A percentile compares a stretch with the other conserved stretches of the same genome.
Evolutionary conservation across 1,139 yeast genomes (phyloP).

Genomic region (Saccharomyces hybrid): DNA sequence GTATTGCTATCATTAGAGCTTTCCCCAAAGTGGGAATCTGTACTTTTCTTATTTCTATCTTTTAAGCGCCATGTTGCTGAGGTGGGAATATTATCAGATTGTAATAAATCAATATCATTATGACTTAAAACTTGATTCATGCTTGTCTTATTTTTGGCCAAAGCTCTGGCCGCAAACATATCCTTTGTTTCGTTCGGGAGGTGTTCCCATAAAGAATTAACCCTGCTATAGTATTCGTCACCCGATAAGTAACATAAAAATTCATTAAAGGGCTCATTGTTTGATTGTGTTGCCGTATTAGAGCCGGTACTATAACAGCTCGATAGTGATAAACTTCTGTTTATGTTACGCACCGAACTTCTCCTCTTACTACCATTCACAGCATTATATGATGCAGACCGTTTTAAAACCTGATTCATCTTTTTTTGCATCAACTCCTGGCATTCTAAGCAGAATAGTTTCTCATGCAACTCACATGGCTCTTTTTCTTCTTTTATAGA

Average conservation of each 20-base stretch:
- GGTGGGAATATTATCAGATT: neutral
- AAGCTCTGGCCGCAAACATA: slow-evolving; percentile 5
- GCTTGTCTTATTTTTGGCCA: neutral
- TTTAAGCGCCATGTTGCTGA: neutral
- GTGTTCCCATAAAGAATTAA: slow-evolving; percentile 9
- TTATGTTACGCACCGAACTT: slow-evolving; percentile 10
- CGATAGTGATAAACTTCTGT: slow-evolving; percentile 14
- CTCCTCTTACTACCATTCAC: slow-evolving; percentile 6
- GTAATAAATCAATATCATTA: slow-evolving; percentile 1
- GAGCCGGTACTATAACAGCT: slow-evolving; percentile 14
- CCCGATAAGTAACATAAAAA: slow-evolving; percentile 5
- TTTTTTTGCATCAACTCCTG: neutral
- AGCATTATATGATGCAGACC: slow-evolving; percentile 15
- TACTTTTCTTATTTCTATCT: neutral
- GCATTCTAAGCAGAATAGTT: slow-evolving; percentile 6
- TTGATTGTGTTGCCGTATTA: neutral
- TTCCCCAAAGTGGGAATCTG: neutral
- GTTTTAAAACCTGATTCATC: slow-evolving; percentile 6
- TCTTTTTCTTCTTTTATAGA: slow-evolving; percentile 12
- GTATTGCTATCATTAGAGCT: neutral
- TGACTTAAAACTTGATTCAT: neutral
- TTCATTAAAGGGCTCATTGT: slow-evolving; percentile 10
- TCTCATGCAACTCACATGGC: slow-evolving; percentile 13
- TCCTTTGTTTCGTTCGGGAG: slow-evolving; percentile 10
- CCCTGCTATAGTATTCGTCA: slow-evolving; percentile 1